These are phyloP conservation scores for Cordyceps cicadae DNA, from an alignment of 2,329 filamentous ascomycete genomes.

Conservation along the genomic window DNA sequence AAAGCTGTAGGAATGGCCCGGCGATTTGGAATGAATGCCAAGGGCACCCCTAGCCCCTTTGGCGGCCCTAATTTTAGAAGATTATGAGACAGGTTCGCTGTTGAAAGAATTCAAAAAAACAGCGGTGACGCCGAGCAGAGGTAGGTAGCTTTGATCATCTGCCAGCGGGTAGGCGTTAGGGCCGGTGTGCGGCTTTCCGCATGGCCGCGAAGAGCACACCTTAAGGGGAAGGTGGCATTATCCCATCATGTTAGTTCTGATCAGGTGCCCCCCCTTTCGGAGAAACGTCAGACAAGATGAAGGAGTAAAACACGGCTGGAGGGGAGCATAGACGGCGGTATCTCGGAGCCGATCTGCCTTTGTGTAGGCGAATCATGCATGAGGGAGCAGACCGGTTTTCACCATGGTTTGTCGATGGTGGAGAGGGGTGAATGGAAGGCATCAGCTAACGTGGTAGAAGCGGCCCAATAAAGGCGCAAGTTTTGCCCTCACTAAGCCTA, in stretches of 20 bases:
- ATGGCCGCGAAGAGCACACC: neutral
- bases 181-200: neutral
- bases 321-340: neutral
- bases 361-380: neutral
- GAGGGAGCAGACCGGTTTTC: neutral
- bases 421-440: neutral
- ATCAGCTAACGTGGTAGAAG: neutral
- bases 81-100: neutral
- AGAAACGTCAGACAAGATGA: neutral
- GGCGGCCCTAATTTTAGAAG: neutral
- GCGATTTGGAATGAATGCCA: neutral
- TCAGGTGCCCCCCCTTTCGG: neutral
- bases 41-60: neutral
- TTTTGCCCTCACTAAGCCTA: too few relatives aligned
- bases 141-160: neutral
- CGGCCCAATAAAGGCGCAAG: too few relatives aligned
- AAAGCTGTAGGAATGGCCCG: too few relatives aligned
- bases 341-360: neutral
- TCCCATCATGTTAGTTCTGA: conserved; percentile 1
- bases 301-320: neutral
- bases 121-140: neutral
- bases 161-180: neutral
- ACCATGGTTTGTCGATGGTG: neutral
- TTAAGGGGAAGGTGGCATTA: neutral
- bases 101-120: neutral